Evolutionary conservation across 192 early-diverging fungal species (phyloP), one percentile per base, ranked within the genome.

Genomic region (Rhizophagus prolifer): DNA sequence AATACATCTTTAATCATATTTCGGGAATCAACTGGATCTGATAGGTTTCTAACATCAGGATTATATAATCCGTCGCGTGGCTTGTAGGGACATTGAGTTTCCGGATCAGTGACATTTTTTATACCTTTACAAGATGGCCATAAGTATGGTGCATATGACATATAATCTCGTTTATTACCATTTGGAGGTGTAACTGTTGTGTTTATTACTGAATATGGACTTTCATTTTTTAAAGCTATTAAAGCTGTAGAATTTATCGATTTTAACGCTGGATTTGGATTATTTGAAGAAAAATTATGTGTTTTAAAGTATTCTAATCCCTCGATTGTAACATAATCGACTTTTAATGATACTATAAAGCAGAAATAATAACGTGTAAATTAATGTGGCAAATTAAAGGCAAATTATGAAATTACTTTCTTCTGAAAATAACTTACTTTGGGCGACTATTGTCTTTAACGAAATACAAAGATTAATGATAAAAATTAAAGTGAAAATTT

Each of bases 81-180:
- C 13, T 72, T 14, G n/a, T 72, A 72, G 6, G 30, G 54, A 59
- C 71, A 72, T 19, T 72, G 41, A 58, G 50, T 72, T 47, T 44
- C 14, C 4, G 46, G 50, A 54, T 72, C 50, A 16, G 41, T 25
- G 16, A 72, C 28, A 30, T 58, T 46, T 72, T 13, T 19, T 31
- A 72, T 58, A 44, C 26, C 50, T 5, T 26, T 14, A 58, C 71
- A 72, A 26, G 19, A 14, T 72, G 71, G 34, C 23, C 38, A 41
- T 14, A 25, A 58, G 9, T 72, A 72, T 19, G 71, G 71, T 31
- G 71, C 71, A 38, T 47, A 72, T 72, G 71, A 72, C 9, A 50
- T n/a, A 34, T 58, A 72, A 13, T 58, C 46, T 16, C 26, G 70
- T 54, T 58, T n/a, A 72, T 72, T 30, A 28, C 30, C 30, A 46